Evolutionary conservation across 208 protist genomes (phyloP), one percentile per base, ranked within the genome.

Genomic region (Trypanosomatidae sp.): DNA sequence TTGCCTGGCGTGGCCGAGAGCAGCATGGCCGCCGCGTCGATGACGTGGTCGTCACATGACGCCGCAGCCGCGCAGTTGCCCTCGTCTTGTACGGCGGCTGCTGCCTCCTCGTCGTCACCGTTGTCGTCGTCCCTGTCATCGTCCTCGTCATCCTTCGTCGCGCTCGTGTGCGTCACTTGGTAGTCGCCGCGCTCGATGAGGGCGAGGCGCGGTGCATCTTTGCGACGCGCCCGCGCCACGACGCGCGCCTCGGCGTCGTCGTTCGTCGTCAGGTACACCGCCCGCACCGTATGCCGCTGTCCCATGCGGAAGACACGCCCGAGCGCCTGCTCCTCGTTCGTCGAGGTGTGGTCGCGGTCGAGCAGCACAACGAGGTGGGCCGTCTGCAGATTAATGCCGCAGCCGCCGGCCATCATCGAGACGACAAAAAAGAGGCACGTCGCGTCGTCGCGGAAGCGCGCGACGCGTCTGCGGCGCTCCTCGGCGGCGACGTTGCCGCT

Each of bases 321-420:
- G 43, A 96, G 63, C 1, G 96, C 96, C 57, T 99, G 97, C 32
- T 98, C 71, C 66, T 99, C 97, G 48, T 92, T 88, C 32, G 95
- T 89, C 2, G 63, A 58, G 40, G 98, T 98, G 88, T 95, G 99
- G 67, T 99, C 97, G 18, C 66, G 71, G 61, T 99, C 97, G 55
- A 94, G 96, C 19, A 99, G 50, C 27, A 99, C 88, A 13, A 99
- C 95, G 6, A 90, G 63, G 60, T 98, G 94, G 8, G 97, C 96
- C 2, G 84, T 80, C 35, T 95, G 86, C 27, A 99, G 56, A 54
- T 98, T 99, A 48, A 99, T 95, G 45, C 97, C 97, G 11, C 98
- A 83, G 19, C 97, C 97, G 43, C 97, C 97, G 0, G 97, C 96
- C 39, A 96, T 85, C 3, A 97, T 97, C 25, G 77, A 94, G 2